A percentile compares a stretch with the other conserved stretches of the same genome.
These are phyloP conservation scores for Penicillium thymicola DNA, from an alignment of 2,329 filamentous ascomycete genomes.

Conservation along the genomic window DNA sequence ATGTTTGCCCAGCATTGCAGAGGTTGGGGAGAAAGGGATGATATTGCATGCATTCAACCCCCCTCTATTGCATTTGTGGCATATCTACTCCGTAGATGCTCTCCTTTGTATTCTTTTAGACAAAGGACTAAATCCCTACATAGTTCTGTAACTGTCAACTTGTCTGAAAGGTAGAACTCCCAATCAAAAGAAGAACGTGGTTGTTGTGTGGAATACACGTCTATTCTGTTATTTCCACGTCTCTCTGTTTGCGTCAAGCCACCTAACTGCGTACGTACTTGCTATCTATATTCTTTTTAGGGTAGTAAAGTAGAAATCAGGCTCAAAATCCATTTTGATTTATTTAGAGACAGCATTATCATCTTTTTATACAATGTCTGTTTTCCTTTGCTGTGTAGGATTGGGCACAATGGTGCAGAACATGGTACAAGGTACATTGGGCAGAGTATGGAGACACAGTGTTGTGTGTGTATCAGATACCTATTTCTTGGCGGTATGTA, in stretches of 20 bases:
- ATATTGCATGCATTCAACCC: constrained; percentile 9
- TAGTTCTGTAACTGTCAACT: neutral
- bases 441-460: constrained; percentile 8
- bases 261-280: constrained; percentile 9
- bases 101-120: neutral
- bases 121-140: constrained; percentile 8
- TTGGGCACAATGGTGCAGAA: neutral
- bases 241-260: constrained; percentile 13
- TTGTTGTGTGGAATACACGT: constrained; percentile 10
- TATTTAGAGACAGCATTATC: neutral
- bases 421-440: constrained; percentile 8
- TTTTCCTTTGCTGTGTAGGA: neutral
- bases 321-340: neutral
- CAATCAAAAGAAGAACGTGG: constrained; percentile 19
- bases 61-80: neutral
- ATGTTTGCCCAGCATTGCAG: constrained; percentile 1
- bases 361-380: neutral
- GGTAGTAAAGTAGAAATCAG: neutral
- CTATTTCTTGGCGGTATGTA: constrained; percentile 9
- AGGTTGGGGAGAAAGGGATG: constrained; percentile 11
- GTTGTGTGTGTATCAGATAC: constrained; percentile 18
- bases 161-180: constrained; percentile 18
- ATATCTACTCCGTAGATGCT: neutral
- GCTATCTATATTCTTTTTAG: constrained; percentile 1
- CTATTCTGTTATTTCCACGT: constrained; percentile 13